A percentile compares a stretch with the other conserved stretches of the same genome.
Conservation (phyloP, 306 rosid genomes). For the Quercus cerris region DNA sequence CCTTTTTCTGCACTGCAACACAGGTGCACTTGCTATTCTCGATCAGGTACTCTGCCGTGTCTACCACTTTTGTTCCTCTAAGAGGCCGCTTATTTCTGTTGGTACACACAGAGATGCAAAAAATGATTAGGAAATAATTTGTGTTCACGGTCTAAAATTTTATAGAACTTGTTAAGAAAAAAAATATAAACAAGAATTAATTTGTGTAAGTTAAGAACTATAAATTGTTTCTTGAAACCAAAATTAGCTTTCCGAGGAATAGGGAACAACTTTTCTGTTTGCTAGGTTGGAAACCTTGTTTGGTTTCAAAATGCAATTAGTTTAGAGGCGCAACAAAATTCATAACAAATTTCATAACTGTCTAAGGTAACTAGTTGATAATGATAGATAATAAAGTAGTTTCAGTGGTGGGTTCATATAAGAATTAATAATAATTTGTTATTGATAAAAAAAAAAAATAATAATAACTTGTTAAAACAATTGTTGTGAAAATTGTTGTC, state of each 20-base stretch:
- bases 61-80: conserved; percentile 48
- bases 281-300: background rate
- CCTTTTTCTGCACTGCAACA: conserved; percentile 76
- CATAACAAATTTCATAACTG: too few species aligned
- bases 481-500: too few species aligned
- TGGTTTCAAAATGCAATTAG: too few species aligned
- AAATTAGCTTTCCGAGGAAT: background rate
- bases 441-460: too few species aligned
- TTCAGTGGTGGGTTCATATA: too few species aligned
- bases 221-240: background rate
- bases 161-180: background rate
- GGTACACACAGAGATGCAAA: background rate
- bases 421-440: too few species aligned
- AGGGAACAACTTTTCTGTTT: background rate
- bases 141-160: background rate
- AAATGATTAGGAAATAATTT: background rate
- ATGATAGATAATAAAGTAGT: too few species aligned
- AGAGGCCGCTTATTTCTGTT: conserved; percentile 49
- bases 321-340: too few species aligned
- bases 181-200: background rate
- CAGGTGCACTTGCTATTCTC: conserved; percentile 77
- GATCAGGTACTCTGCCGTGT: conserved; percentile 80
- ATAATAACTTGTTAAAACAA: too few species aligned
- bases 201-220: background rate
- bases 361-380: too few species aligned